Evolutionary conservation across 2,329 filamentous ascomycete species (phyloP), one percentile per base, ranked within the genome.

Genomic region (Trichophyton schoenleinii): DNA sequence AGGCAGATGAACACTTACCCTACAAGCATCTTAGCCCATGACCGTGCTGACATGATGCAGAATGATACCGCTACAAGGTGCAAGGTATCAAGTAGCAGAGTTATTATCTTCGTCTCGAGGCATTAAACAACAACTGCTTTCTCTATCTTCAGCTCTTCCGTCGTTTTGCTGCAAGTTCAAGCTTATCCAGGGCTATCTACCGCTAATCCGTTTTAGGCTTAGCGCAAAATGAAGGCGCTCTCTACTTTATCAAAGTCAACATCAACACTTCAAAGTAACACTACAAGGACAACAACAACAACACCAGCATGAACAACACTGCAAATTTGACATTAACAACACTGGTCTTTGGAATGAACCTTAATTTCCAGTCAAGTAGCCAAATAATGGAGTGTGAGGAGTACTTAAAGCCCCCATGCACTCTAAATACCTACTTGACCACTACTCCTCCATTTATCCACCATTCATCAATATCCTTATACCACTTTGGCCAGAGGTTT

Each of bases 11-110:
- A 55, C 58, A 74, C 84, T 76, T 78, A 91, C 88, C 80, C 83
- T 59, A 78, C 76, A 3, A 86, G 67, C 82, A 92, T 89, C 77
- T 94, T 94, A 64, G 83, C 65, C 75, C 79, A 83, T 58, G 77
- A 75, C 64, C 69, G 73, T 31, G 72, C 70, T 59, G 71, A 71
- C 55, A 53, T 53, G 11, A 34, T 53, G 49, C 13, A 53, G 3
- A 31, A 15, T 31, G 3, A 34, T 25, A n/a, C 22, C 49, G 7
- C 28, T 25, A 25, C 34, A 53, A 13, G 15, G 49, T 6, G 7
- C 49, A 25, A 28, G 31, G 28, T 53, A 18, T 53, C 22, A 8
- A 31, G 8, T 8, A 6, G 11, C 4, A 3, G 49, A 31, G 25
- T 53, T 3, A 34, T 13, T 53, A 15, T 31, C 8, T 7, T 52